Evolutionary conservation across 2,329 filamentous ascomycete species (phyloP).

Genomic region (Exophiala sp.): DNA sequence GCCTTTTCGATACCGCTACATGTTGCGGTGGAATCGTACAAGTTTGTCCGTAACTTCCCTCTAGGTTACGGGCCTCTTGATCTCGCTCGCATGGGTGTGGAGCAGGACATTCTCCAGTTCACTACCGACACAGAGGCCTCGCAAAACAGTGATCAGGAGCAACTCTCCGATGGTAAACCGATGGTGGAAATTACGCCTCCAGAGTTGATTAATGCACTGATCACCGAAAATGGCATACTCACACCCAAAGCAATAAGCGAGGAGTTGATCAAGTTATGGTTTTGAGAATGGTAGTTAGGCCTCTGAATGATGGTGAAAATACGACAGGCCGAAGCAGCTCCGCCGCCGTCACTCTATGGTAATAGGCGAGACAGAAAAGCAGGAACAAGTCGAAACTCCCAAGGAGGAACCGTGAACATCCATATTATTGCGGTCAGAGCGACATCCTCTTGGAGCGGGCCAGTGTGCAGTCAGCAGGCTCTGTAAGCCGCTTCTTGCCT

Average conservation of each 20-base stretch:
- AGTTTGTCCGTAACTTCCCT: conserved; percentile 86
- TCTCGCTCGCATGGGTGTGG: conserved; percentile 60
- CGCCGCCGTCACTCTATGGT: too few species aligned
- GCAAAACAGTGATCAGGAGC: conserved; percentile 27
- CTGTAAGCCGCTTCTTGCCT: too few species aligned
- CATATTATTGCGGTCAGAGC: too few species aligned
- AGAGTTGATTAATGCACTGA: conserved; percentile 60
- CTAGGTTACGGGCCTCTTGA: conserved; percentile 47
- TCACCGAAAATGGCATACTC: conserved; percentile 62
- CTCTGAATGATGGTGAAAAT: too few species aligned
- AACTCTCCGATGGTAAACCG: conserved; percentile 30
- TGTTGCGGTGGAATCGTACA: conserved; percentile 92
- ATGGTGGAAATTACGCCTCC: conserved; percentile 55
- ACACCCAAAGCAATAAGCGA: conserved; percentile 64
- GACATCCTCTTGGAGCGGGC: too few species aligned
- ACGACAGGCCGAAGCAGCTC: too few species aligned
- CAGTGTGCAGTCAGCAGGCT: too few species aligned
- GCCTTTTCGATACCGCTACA: conserved; percentile 74
- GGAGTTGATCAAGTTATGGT: conserved; percentile 63
- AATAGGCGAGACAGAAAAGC: too few species aligned
- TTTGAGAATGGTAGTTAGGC: conserved; percentile 30
- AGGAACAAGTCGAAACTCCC: too few species aligned
- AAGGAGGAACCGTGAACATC: too few species aligned
- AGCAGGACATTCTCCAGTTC: conserved; percentile 75
- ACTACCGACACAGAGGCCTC: conserved; percentile 49